Conservation (phyloP, 805 yeast genomes). For the Myxozyma kluyveri region DNA sequence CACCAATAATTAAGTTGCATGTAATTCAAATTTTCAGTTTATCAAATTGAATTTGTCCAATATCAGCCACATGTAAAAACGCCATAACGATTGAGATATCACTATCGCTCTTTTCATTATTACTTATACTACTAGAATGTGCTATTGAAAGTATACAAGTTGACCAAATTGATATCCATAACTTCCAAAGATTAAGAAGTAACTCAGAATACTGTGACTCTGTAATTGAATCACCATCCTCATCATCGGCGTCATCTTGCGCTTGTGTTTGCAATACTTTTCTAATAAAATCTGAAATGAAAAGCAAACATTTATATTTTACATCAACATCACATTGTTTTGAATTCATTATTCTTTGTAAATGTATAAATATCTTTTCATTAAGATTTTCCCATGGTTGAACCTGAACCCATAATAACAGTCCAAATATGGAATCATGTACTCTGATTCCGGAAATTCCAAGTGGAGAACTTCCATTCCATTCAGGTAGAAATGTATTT, state of each 20-base stretch:
- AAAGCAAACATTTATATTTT: too few species aligned
- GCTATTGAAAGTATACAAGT: not conserved
- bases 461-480: too few species aligned
- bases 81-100: not conserved
- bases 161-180: not conserved
- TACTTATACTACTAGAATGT: too few species aligned
- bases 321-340: too few species aligned
- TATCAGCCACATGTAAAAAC: not conserved
- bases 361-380: not conserved
- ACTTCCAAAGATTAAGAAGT: not conserved
- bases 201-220: not conserved
- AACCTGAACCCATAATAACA: constrained; percentile 6
- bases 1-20: too few species aligned
- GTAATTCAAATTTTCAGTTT: not conserved
- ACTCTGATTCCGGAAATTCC: too few species aligned
- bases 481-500: constrained; percentile 5
- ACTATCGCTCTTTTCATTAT: too few species aligned
- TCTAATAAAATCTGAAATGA: too few species aligned
- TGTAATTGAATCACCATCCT: not conserved
- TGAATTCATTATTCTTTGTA: too few species aligned
- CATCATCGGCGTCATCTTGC: not conserved
- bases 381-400: constrained; percentile 3
- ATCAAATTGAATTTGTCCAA: not conserved
- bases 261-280: too few species aligned
- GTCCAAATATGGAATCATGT: constrained; percentile 4